Conservation (phyloP, 169 alveolate genomes). For the Plasmodium vivax region DNA sequence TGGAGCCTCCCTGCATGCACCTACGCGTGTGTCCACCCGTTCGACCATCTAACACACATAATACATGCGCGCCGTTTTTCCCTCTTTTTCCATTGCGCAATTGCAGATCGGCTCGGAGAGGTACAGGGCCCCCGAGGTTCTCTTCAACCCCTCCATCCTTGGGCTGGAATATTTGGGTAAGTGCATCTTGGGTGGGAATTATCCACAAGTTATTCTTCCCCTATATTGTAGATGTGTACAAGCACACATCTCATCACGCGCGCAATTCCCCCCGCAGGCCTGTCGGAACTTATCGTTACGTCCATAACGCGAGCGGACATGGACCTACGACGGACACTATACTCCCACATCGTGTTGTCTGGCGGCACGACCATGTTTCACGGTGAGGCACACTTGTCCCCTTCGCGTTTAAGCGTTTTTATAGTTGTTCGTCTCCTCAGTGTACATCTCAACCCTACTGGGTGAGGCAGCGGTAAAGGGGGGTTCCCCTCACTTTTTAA, state of each 20-base stretch:
- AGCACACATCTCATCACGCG: not conserved
- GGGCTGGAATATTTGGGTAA: constrained; percentile 74
- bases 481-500: not conserved
- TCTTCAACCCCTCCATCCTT: constrained; percentile 76
- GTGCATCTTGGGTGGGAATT: not conserved
- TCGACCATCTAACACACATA: not conserved
- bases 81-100: not conserved
- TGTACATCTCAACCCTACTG: no score
- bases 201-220: not conserved
- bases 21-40: not conserved
- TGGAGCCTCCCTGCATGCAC: not conserved
- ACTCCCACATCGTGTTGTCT: constrained; percentile 82
- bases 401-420: not conserved
- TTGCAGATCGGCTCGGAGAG: constrained; percentile 78
- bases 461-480: not conserved
- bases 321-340: constrained; percentile 84
- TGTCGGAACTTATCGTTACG: constrained; percentile 76
- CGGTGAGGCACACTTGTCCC: constrained; percentile 55
- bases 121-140: constrained; percentile 77
- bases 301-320: constrained; percentile 85
- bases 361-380: constrained; percentile 88
- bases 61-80: not conserved
- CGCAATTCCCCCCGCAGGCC: constrained; percentile 46
- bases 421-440: not conserved
- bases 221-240: not conserved